A percentile compares a stretch with the other conserved stretches of the same genome.
Evolutionary conservation across 2,329 filamentous ascomycete species (phyloP).

Genomic region (Ciborinia camelliae): DNA sequence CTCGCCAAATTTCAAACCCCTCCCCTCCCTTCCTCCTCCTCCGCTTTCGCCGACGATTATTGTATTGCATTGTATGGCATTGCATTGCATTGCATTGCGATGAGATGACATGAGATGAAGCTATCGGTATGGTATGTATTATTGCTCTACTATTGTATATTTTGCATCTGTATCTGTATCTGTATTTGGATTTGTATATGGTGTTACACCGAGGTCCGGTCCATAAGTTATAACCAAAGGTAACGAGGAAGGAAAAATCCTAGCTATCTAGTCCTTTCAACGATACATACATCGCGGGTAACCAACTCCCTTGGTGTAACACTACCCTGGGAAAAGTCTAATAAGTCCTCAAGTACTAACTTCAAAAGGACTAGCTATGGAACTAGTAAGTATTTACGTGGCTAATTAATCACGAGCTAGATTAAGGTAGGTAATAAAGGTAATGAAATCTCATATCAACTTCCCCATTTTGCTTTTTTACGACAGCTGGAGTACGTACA

Average conservation of each 20-base stretch:
- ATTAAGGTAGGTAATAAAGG: background rate
- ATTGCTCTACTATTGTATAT: no score
- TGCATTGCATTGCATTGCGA: no score
- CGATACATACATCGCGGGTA: conserved; percentile 4
- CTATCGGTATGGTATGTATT: background rate
- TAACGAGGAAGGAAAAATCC: conserved; percentile 7
- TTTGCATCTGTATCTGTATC: no score
- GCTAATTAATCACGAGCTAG: no score
- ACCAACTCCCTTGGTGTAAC: background rate
- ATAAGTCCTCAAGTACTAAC: no score
- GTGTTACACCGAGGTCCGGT: background rate
- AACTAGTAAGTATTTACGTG: no score
- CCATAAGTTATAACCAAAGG: no score
- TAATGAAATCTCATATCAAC: background rate
- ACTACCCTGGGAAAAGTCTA: background rate
- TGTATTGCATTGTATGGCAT: no score
- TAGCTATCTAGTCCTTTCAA: background rate
- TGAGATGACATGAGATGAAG: no score
- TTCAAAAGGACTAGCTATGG: no score
- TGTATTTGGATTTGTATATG: no score
- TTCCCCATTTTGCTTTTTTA: conserved; percentile 12
- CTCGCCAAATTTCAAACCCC: background rate
- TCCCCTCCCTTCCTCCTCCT: background rate
- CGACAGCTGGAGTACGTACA: no score
- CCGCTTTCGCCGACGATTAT: background rate